A percentile compares a stretch with the other conserved stretches of the same genome.
These are phyloP conservation scores for Microdochium bolleyi DNA, from an alignment of 2,329 filamentous ascomycete species.

Conservation along the genomic window DNA sequence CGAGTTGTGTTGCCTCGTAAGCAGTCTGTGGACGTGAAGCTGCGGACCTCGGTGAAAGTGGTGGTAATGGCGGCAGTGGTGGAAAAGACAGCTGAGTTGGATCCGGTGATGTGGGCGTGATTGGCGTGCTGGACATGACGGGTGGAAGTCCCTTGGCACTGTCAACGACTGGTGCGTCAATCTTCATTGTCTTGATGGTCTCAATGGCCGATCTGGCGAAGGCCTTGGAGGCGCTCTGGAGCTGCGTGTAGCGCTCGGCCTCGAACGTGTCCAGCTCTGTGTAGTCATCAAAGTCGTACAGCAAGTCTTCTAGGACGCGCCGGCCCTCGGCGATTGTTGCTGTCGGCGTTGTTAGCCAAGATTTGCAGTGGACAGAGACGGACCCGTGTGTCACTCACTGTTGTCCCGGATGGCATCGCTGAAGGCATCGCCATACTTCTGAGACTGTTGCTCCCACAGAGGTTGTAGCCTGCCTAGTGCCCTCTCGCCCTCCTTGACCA, in stretches of 20 bases:
- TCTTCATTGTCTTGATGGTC: neutral
- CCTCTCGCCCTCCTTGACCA: conserved; percentile 28
- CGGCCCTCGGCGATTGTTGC: conserved; percentile 11
- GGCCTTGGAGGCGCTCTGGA: conserved; percentile 29
- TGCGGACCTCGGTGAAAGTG: neutral
- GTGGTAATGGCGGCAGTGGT: neutral
- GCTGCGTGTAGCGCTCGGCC: conserved; percentile 22
- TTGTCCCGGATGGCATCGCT: conserved; percentile 25
- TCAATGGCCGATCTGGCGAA: conserved; percentile 14
- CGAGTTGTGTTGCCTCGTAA: neutral
- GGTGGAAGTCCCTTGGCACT: neutral
- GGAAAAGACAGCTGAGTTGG: neutral
- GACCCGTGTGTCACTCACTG: conserved; percentile 14
- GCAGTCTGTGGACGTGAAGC: neutral
- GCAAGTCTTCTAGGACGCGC: conserved; percentile 26
- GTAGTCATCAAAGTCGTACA: conserved; percentile 36
- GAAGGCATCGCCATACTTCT: conserved; percentile 27
- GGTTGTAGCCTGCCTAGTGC: conserved; percentile 27
- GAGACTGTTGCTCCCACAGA: conserved; percentile 26
- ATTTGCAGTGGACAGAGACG: conserved; percentile 1
- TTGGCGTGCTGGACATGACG: neutral
- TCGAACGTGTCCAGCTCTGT: conserved; percentile 28
- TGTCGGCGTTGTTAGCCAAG: conserved; percentile 10
- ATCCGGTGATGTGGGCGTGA: neutral
- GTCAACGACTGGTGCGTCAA: neutral